Base-by-base conservation (phyloP, 2,329 filamentous ascomycete species). In the Rutstroemia sp. region DNA sequence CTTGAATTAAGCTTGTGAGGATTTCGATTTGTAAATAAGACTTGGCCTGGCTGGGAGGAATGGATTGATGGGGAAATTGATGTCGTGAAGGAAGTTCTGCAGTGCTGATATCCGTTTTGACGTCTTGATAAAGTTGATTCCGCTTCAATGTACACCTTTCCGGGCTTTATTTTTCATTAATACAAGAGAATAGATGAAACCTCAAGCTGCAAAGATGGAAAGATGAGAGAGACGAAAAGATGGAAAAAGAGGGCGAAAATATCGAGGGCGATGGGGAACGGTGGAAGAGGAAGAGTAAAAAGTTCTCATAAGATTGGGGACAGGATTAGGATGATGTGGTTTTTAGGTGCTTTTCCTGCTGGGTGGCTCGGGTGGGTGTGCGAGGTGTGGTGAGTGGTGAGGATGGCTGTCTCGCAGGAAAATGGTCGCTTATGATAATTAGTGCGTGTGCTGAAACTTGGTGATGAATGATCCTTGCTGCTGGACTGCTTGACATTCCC, bases 81-180 rank as follows among this genome's bases (percentile, higher is more conserved):
- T 1, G 41, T 44, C 19, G 19, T 19, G n/a, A 44, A 44, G 41
- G n/a, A 14, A 27, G 45, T 23, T 23, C 23, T 23, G 45, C 10
- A 48, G 21, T 16, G 25, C 27, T 30, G 27, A 12, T 30, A 30
- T 30, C 10, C 27, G 8, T 30, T 30, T 30, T 25, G 23, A 46
- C 21, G 14, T 46, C 17, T 2, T 23, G 23, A 23, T 16, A 25
- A 23, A 46, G n/a, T 45, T 38, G 37, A 42, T 37, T 34, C 49
- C 39, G 34, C 37, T 50, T 55, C 53, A 45, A 55, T 55, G 19
- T 50, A 55, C 53, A 45, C 27, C 27, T 30, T 4, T 30, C 9
- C 8, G 27, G 27, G 44, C 17, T 16, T n/a, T n/a, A 44, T 39
- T 27, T 41, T 56, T 56, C 54, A 56, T 56, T 56, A 56, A 56